Evolutionary conservation across 257 asterid species (phyloP), one percentile per base, ranked within the genome.

Genomic region (Lycium ferocissimum): DNA sequence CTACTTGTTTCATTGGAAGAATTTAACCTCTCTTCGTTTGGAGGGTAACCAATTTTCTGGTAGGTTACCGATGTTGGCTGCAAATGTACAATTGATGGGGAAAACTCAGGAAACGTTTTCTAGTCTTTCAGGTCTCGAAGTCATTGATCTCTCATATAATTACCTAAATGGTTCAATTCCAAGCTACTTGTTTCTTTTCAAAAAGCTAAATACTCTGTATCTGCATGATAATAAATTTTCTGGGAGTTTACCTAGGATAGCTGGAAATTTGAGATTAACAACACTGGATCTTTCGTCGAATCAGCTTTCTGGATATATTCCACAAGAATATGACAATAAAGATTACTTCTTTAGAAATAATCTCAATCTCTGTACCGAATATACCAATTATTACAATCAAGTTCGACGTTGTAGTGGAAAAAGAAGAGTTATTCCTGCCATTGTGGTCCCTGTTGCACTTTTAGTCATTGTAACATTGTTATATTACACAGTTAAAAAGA

Each of bases 251-350:
- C 49, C 79, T 15, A 33, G 9, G 26, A 51, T 58, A 54, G n/a
- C 66, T 79, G 61, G 66, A 51, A 54, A 79, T 15, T 38, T 58
- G 6, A 7, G 33, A 22, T 26, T 35, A 54, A 26, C 2, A 13
- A 79, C 20, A 38, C 13, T 51, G 26, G 63, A 79, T 56, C 26
- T 22, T 79, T 33, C 26, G 6, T 37, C 3, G 6, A 69, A 69
- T 69, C 51, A 69, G 0, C 76, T 15, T 38, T 69, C 51, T 37
- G 76, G 76, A 69, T 45, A 37, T 69, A 37, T 37, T 69, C 53
- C 76, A 69, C 51, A 8, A 69, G 51, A 69, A 15, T 69, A 69
- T 69, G 76, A 69, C 76, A 69, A 69, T 51, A 3, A 69, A 7
- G 14, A 40, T 7, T 69, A 69, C 51, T 3, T 3, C 9, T 37